These are phyloP conservation scores for Fusarium burgessii DNA, from an alignment of 2,329 filamentous ascomycete genomes.

Conservation along the genomic window DNA sequence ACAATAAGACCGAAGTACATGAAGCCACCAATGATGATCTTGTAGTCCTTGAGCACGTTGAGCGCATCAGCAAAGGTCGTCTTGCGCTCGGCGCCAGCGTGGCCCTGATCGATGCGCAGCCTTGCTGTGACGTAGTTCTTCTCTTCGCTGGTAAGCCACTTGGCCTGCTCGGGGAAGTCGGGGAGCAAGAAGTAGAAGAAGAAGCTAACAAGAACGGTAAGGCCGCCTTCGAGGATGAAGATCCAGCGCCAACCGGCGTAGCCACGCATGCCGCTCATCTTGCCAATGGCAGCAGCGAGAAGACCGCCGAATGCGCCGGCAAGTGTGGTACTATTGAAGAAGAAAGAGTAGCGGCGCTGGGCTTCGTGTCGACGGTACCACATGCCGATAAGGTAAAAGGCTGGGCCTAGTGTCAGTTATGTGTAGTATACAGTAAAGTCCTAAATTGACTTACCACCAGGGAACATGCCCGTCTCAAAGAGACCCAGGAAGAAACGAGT, in stretches of 20 bases:
- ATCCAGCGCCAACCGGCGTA: conserved; percentile 86
- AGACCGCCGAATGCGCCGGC: conserved; percentile 89
- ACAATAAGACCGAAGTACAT: conserved; percentile 88
- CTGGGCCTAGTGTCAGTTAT: conserved; percentile 57
- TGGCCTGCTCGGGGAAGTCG: conserved; percentile 79
- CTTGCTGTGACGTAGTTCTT: conserved; percentile 73
- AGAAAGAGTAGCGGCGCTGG: conserved; percentile 92
- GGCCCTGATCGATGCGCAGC: conserved; percentile 76
- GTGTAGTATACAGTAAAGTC: neutral
- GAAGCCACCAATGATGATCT: conserved; percentile 78
- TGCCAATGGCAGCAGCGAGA: conserved; percentile 87
- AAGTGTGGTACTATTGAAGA: conserved; percentile 85
- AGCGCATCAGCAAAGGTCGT: conserved; percentile 70
- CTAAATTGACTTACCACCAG: conserved; percentile 49
- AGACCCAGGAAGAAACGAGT: conserved; percentile 89
- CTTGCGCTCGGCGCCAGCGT: conserved; percentile 71
- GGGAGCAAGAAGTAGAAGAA: conserved; percentile 77
- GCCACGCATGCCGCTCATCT: conserved; percentile 78
- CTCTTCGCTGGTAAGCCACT: conserved; percentile 79
- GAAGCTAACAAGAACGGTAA: conserved; percentile 72
- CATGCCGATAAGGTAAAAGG: conserved; percentile 81
- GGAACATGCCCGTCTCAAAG: conserved; percentile 80
- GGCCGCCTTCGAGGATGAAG: conserved; percentile 80
- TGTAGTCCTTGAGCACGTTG: conserved; percentile 77
- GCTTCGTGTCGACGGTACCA: conserved; percentile 91